Evolutionary conservation across 768 basidiomycete genomes (phyloP).

Genomic region (Rhodotorula babjevae): DNA sequence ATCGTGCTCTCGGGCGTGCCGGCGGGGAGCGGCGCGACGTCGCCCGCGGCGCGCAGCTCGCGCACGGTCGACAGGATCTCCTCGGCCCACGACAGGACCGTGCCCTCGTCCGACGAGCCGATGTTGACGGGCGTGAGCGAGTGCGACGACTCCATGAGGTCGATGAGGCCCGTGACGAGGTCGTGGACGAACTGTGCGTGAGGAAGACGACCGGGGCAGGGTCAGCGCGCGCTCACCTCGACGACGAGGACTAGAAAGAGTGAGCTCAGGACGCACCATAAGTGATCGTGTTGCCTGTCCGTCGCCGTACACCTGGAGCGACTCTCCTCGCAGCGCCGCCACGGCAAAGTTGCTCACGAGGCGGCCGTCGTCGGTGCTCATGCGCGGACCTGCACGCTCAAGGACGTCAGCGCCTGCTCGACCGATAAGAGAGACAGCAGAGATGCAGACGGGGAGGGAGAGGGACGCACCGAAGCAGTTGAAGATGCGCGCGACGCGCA

Average conservation of each 20-base stretch:
- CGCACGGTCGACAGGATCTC: conserved; percentile 87
- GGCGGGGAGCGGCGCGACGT: conserved; percentile 7
- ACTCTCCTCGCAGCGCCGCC: conserved; percentile 89
- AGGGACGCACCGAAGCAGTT: conserved; percentile 71
- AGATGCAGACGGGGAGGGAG: too few relatives aligned
- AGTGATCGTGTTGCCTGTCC: conserved; percentile 40
- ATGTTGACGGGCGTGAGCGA: conserved; percentile 86
- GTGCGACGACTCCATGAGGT: conserved; percentile 81
- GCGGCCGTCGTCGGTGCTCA: conserved; percentile 95
- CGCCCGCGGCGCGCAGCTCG: conserved; percentile 83
- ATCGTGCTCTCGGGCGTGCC: conserved; percentile 51
- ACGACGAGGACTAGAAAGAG: conserved; percentile 68
- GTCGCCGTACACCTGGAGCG: conserved; percentile 63
- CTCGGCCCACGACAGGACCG: conserved; percentile 87
- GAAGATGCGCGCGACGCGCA: conserved; percentile 96
- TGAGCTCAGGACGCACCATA: conserved; percentile 53
- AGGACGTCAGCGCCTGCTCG: background rate
- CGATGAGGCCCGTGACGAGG: conserved; percentile 85
- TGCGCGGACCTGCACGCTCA: conserved; percentile 45
- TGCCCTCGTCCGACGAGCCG: conserved; percentile 92
- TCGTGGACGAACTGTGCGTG: conserved; percentile 95
- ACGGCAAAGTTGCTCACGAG: conserved; percentile 99
- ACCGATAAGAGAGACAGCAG: too few relatives aligned
- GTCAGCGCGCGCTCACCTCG: background rate
- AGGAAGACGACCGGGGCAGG: too few relatives aligned